phyloP scores from a whole-genome alignment of 2,329 filamentous ascomycete genomes.

The Leptographium wingfieldii region DNA sequence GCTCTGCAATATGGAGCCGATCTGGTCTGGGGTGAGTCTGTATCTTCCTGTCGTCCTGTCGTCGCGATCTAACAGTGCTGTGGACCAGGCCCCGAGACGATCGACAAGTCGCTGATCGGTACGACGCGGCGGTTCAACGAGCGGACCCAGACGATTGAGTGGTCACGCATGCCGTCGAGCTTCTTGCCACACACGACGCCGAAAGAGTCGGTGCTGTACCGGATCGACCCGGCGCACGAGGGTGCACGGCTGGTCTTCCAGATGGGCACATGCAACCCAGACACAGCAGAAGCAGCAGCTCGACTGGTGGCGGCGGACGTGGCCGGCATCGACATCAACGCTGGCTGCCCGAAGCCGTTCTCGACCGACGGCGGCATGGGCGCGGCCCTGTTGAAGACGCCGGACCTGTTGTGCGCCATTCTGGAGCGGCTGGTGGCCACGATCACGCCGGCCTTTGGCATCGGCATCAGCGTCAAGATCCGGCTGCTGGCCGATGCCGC shows the following conservation, averaged over 20 bases:
- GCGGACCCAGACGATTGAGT: constrained; percentile 70
- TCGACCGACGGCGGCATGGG: constrained; percentile 92
- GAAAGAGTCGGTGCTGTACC: constrained; percentile 65
- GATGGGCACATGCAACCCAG: constrained; percentile 75
- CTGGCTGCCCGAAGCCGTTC: constrained; percentile 96
- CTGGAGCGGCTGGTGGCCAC: constrained; percentile 69
- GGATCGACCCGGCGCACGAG: constrained; percentile 68
- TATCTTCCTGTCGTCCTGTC: neutral
- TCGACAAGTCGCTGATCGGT: constrained; percentile 86
- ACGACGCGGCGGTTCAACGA: constrained; percentile 67
- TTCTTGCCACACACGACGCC: constrained; percentile 42
- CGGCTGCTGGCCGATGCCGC: constrained; percentile 67
- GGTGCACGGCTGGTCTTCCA: constrained; percentile 72
- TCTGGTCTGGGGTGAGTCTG: constrained; percentile 71
- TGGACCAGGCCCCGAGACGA: constrained; percentile 68
- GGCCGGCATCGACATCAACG: constrained; percentile 90
- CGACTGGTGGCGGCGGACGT: constrained; percentile 77
- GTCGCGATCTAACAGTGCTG: neutral
- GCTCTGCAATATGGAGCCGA: constrained; percentile 92
- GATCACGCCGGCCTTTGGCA: constrained; percentile 64
- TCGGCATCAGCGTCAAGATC: constrained; percentile 96
- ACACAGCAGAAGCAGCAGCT: constrained; percentile 72
- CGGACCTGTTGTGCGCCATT: constrained; percentile 73
- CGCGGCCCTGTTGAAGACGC: constrained; percentile 73
- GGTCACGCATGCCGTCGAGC: constrained; percentile 63